A percentile compares a stretch with the other conserved stretches of the same genome.
phyloP scores from a whole-genome alignment of 345 rosid species.

The Hevea brasiliensis region DNA sequence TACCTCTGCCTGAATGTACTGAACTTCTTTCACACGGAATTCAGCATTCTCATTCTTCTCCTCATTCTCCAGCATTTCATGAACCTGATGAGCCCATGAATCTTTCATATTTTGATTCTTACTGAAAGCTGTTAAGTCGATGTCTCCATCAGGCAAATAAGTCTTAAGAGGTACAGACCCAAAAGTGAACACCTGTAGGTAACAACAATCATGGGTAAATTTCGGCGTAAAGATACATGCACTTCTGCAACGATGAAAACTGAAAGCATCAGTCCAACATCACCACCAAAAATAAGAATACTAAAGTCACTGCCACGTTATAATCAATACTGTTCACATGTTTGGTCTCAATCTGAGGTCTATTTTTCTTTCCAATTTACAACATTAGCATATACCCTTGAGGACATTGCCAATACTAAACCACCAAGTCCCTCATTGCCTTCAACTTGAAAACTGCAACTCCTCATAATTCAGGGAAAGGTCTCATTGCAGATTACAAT shows the following conservation, averaged over 20 bases:
- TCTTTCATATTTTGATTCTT: conserved; percentile 67
- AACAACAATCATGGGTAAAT: conserved; percentile 15
- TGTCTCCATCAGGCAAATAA: conserved; percentile 99
- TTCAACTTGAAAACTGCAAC: background rate
- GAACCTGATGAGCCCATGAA: conserved; percentile 94
- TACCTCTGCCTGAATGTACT: conserved; percentile 98
- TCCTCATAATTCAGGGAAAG: background rate
- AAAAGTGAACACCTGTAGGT: conserved; percentile 74
- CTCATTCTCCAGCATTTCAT: conserved; percentile 84
- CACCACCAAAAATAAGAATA: background rate
- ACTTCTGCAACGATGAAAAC: conserved; percentile 2
- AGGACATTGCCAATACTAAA: background rate
- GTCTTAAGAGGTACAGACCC: conserved; percentile 99
- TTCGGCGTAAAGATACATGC: background rate
- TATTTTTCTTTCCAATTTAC: too few relatives aligned
- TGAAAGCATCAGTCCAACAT: background rate
- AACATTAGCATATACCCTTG: background rate
- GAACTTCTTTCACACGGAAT: conserved; percentile 92
- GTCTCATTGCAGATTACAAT: background rate
- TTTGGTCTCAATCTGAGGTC: too few relatives aligned
- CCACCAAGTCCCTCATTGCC: background rate
- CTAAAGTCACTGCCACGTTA: background rate
- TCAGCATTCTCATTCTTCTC: conserved; percentile 87
- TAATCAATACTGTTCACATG: background rate
- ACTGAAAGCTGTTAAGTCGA: conserved; percentile 84